Evolutionary conservation across 2,329 filamentous ascomycete species (phyloP).

Genomic region (Sclerotinia trifoliorum): DNA sequence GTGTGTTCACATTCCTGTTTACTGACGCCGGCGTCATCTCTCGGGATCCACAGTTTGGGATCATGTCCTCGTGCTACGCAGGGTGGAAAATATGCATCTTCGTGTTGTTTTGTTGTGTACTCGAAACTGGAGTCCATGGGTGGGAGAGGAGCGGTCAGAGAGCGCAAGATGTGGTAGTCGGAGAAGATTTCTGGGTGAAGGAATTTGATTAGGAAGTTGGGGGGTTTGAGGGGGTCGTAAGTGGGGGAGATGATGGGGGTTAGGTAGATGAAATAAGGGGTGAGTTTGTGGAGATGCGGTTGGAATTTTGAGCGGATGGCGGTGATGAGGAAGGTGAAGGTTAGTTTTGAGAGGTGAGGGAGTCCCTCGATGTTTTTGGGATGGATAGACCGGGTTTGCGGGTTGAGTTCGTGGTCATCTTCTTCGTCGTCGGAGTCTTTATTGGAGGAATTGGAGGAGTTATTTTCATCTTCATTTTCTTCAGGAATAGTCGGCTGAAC

Average conservation of each 20-base stretch:
- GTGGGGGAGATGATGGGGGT: constrained; percentile 27
- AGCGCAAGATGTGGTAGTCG: constrained; percentile 53
- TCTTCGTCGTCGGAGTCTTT: constrained; percentile 9
- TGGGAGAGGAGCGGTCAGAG: constrained; percentile 44
- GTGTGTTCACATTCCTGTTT: constrained; percentile 56
- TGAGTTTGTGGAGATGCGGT: background rate
- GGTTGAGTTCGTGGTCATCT: constrained; percentile 7
- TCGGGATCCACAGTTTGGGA: constrained; percentile 61
- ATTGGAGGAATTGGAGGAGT: background rate
- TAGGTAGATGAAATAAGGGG: constrained; percentile 23
- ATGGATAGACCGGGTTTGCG: background rate
- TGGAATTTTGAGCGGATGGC: background rate
- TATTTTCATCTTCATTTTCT: background rate
- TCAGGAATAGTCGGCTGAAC: background rate
- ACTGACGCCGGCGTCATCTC: constrained; percentile 55
- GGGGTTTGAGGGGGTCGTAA: constrained; percentile 41
- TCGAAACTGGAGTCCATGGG: constrained; percentile 46
- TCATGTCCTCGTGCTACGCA: constrained; percentile 51
- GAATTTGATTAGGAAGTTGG: constrained; percentile 50
- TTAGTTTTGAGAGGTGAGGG: constrained; percentile 20
- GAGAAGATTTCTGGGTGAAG: constrained; percentile 59
- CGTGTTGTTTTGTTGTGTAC: constrained; percentile 45
- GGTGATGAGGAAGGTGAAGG: constrained; percentile 15
- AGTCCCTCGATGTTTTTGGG: constrained; percentile 18
- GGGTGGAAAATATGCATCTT: constrained; percentile 58